Conservation (phyloP, 2,329 filamentous ascomycete genomes). For the Fusarium chuoi region DNA sequence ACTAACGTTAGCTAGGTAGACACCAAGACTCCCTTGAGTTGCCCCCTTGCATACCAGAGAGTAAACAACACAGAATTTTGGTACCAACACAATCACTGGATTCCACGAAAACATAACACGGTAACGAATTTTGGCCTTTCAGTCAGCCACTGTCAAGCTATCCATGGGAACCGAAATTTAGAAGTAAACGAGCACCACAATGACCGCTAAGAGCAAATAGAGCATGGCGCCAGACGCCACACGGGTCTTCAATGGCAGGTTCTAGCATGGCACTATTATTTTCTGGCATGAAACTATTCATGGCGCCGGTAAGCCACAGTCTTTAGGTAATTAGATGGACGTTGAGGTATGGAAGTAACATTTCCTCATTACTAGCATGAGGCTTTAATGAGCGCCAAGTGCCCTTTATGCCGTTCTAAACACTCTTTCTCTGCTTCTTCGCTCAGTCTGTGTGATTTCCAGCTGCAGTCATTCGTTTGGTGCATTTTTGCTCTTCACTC, state of each 20-base stretch:
- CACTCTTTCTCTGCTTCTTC: no score
- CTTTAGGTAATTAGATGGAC: not conserved
- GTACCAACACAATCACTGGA: not conserved
- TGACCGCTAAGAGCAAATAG: not conserved
- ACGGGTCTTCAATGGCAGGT: not conserved
- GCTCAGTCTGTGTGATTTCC: not conserved
- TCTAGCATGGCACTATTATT: not conserved
- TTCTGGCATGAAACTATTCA: not conserved
- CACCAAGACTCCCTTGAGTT: not conserved
- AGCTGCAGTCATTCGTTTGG: conserved; percentile 3
- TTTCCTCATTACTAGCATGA: not conserved
- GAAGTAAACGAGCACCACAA: not conserved
- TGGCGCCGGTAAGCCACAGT: not conserved
- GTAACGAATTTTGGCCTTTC: not conserved
- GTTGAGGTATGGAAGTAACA: not conserved
- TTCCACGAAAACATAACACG: not conserved
- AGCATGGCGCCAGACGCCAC: not conserved
- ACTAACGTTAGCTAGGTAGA: not conserved
- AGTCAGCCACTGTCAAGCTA: not conserved
- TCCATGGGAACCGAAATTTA: not conserved
- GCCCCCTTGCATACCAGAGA: not conserved
- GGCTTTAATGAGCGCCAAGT: not conserved
- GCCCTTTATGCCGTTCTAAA: not conserved
- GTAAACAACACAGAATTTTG: not conserved
- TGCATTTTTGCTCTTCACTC: not conserved